Base-by-base conservation (phyloP, 345 rosid species). In the Excoecaria cochinchinensis region DNA sequence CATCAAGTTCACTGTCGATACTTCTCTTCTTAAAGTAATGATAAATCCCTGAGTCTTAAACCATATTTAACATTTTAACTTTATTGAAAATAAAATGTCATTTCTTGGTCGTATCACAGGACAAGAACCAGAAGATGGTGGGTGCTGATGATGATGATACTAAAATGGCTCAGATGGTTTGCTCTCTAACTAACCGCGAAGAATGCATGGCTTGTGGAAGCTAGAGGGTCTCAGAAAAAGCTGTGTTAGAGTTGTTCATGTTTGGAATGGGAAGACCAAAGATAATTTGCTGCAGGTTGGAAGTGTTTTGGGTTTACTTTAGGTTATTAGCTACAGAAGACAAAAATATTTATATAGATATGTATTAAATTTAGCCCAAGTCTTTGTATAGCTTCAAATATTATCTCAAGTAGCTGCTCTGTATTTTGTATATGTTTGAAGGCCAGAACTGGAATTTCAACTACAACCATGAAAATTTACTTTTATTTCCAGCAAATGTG, bases 1-100 rank as follows among this genome's bases (percentile, higher is more conserved):
- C n/a, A 95, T 95, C 72, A 89, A 92, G 85, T 92, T 95, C 85
- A 95, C 98, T 15, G 99, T 95, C 5, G 99, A 95, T 61, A 90
- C 97, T 71, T 77, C 95, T 17, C 65, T 77, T 79, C 83, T 89
- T 8, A 84, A 88, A 74, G 99, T 95, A 87, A 82, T 42, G 12
- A 58, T 62, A 59, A 5, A 53, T 22, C 4, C 11, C 6, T 46
- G 10, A 16, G 31, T 40, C 8, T 53, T 66, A 13, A 31, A 67
- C 31, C 1, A 5, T 68, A 22, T 39, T n/a, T 50, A 31, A 31
- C 31, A 31, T 31, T 6, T 48, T 40, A 50, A 14, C 70, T 58
- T 46, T 11, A 59, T 38, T 9, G 25, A 21, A 47, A 13, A 53
- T 38, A 64, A 21, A 11, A 48, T 70, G 55, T 14, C 6, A 31